Evolutionary conservation across 2,329 filamentous ascomycete species (phyloP).

Genomic region (Cladosporium sp.): DNA sequence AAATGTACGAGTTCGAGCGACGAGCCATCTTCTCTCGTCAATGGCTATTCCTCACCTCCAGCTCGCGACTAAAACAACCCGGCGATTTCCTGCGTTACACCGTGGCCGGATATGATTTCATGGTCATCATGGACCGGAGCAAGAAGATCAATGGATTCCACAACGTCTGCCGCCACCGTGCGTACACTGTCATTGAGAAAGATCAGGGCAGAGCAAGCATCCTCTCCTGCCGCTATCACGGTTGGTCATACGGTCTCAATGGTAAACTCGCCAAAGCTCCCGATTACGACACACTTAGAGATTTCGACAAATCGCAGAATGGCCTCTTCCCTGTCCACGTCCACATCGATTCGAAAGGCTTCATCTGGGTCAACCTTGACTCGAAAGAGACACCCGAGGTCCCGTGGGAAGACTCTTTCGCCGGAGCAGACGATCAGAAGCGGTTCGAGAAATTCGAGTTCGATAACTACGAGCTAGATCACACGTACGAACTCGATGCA

Average conservation of each 20-base stretch:
- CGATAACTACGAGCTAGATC: constrained; percentile 53
- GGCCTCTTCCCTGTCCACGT: constrained; percentile 50
- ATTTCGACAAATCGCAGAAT: constrained; percentile 54
- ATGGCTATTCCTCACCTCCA: constrained; percentile 34
- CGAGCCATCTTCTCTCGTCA: constrained; percentile 41
- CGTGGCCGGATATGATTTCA: constrained; percentile 22
- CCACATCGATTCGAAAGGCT: constrained; percentile 48
- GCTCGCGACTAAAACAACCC: constrained; percentile 23
- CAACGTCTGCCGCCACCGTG: constrained; percentile 43
- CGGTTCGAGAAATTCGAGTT: constrained; percentile 46
- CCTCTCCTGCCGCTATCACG: constrained; percentile 58
- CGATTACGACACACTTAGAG: constrained; percentile 50
- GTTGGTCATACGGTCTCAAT: constrained; percentile 56
- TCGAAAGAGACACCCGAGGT: constrained; percentile 40
- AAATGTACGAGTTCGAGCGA: constrained; percentile 44
- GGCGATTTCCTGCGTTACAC: constrained; percentile 25
- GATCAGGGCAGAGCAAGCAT: constrained; percentile 49
- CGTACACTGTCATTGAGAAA: constrained; percentile 53
- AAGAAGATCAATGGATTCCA: constrained; percentile 40
- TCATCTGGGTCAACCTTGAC: constrained; percentile 55
- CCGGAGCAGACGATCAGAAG: constrained; percentile 42
- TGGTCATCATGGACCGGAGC: constrained; percentile 19
- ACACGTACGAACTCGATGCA: constrained; percentile 51
- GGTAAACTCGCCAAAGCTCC: constrained; percentile 58
- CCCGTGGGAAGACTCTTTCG: constrained; percentile 50